A percentile compares a stretch with the other conserved stretches of the same genome.
Evolutionary conservation across 2,329 filamentous ascomycete genomes (phyloP).

Genomic region (Hypoxylon sp.): DNA sequence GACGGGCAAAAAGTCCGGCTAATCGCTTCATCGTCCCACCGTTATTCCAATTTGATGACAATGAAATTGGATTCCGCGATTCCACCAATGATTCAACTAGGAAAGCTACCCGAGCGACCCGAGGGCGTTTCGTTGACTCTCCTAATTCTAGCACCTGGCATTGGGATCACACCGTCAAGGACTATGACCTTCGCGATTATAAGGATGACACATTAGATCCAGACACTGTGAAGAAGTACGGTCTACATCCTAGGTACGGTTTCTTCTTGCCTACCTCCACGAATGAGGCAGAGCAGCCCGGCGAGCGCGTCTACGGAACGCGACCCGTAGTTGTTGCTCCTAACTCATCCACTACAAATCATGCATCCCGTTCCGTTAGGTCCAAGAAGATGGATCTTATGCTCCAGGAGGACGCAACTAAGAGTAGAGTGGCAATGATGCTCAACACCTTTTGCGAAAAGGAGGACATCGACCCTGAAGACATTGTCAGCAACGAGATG

Average conservation of each 20-base stretch:
- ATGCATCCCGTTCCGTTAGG: slow-evolving; percentile 62
- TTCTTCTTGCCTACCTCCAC: slow-evolving; percentile 65
- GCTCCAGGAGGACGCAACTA: slow-evolving; percentile 47
- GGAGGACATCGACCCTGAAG: slow-evolving; percentile 47
- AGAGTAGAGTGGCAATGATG: slow-evolving; percentile 43
- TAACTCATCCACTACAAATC: slow-evolving; percentile 62
- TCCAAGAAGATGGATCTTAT: slow-evolving; percentile 52
- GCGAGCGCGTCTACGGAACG: slow-evolving; percentile 60
- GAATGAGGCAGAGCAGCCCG: slow-evolving; percentile 61
- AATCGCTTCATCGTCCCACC: slow-evolving; percentile 69
- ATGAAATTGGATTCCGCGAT: slow-evolving; percentile 73
- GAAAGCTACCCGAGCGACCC: slow-evolving; percentile 66
- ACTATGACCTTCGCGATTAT: slow-evolving; percentile 67
- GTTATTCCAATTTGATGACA: slow-evolving; percentile 63
- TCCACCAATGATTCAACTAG: slow-evolving; percentile 69
- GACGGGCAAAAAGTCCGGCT: slow-evolving; percentile 60
- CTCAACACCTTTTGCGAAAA: slow-evolving; percentile 46
- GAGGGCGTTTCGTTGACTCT: slow-evolving; percentile 68
- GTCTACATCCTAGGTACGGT: slow-evolving; percentile 68
- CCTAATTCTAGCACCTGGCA: slow-evolving; percentile 69
- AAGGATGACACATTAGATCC: slow-evolving; percentile 67
- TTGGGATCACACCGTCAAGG: slow-evolving; percentile 67
- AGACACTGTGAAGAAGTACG: slow-evolving; percentile 64
- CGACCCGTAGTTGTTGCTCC: slow-evolving; percentile 65
- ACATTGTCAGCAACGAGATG: slow-evolving; percentile 53